phyloP scores from a whole-genome alignment of 2,329 filamentous ascomycete species.

The Aureobasidium subglaciale region DNA sequence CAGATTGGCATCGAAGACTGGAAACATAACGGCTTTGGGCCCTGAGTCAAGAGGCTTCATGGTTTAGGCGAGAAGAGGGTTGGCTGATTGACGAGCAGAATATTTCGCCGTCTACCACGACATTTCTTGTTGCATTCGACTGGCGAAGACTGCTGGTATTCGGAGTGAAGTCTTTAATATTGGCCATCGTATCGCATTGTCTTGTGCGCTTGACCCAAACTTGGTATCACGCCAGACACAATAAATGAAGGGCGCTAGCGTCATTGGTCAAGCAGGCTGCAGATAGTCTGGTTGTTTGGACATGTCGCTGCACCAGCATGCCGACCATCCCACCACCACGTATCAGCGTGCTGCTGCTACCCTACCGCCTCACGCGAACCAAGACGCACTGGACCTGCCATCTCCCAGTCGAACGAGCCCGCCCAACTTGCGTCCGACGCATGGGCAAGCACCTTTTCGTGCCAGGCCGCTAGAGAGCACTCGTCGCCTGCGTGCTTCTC shows the following conservation, averaged over 20 bases:
- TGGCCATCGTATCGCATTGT: background rate
- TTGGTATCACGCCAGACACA: slow-evolving; percentile 6
- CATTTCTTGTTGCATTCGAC: background rate
- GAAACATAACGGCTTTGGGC: slow-evolving; percentile 1
- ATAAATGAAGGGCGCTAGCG: slow-evolving; percentile 11
- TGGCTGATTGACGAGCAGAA: background rate
- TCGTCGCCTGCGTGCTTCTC: slow-evolving; percentile 5
- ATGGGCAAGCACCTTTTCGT: background rate
- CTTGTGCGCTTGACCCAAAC: background rate
- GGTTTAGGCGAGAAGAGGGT: background rate
- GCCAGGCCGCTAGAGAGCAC: slow-evolving; percentile 4
- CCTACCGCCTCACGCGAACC: background rate
- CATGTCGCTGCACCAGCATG: slow-evolving; percentile 1
- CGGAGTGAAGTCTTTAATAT: background rate
- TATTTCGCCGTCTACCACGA: background rate
- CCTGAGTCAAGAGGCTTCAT: background rate
- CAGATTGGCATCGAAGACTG: background rate
- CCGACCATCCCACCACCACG: background rate
- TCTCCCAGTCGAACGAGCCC: background rate
- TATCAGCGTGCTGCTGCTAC: slow-evolving; percentile 6
- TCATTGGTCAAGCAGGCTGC: background rate
- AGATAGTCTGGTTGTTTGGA: slow-evolving; percentile 2
- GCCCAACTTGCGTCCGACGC: background rate
- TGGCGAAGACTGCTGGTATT: background rate
- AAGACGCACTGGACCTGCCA: background rate